Base-by-base conservation (phyloP, 345 rosid species). In the Hevea brasiliensis region DNA sequence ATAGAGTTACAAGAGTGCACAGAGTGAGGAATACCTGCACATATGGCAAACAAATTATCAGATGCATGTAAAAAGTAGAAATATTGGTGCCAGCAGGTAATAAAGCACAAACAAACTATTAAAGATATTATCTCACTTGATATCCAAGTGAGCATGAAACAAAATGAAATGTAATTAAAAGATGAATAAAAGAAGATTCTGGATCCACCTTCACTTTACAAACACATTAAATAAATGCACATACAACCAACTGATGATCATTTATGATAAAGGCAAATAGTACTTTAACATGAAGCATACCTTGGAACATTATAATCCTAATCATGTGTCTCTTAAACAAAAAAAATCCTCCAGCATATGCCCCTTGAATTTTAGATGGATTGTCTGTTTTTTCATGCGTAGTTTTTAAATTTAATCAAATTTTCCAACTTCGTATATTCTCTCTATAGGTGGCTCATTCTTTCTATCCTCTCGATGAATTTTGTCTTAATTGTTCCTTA, bases 1-100 rank as follows among this genome's bases (percentile, higher is more conserved):
- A 91, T 76, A 95, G 75, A 47, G 99, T 95, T 70, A 91, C 97
- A 54, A 87, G 81, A 47, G 97, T 89, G 75, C 97, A 95, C 11
- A 95, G 10, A 58, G 89, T 86, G 53, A 95, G 90, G 81, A 95
- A 95, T 14, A 92, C 88, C 99, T 95, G 92, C 85, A 82, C 41
- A 65, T 27, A 67, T 32, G 51, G 59, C 72, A 58, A 42, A 42
- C 9, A 35, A 42, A 68, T 40, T 21, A n/a, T 45, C 20, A 29
- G 67, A 53, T 32, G 35, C 35, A 61, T 6, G 35, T 10, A 29
- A 50, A 27, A 35, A n/a, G 4, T 15, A 42, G 7, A 61, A 26
- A 60, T 29, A 40, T 66, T 13, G 5, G 32, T 26, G 21, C 62
- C 47, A 23, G 29, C 40, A 6, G 50, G 37, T 11, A 56, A 47